Conservation (phyloP, 192 early-diverging fungal species). For the Cetraspora pellucida region DNA sequence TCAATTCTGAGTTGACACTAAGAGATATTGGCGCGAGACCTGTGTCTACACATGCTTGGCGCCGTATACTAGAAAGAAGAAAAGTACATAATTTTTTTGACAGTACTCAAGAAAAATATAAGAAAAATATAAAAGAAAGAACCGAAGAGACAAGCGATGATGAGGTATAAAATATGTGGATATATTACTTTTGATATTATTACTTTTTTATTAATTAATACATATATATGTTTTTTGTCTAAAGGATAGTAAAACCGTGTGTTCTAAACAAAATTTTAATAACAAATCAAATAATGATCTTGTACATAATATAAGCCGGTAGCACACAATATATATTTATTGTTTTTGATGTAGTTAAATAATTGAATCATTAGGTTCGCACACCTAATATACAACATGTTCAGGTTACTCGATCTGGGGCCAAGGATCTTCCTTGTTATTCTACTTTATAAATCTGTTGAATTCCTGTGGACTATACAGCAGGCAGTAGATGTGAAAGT, state of each 20-base stretch:
- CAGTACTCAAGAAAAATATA: no score
- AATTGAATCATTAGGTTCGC: neutral
- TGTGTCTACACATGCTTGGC: neutral
- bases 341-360: neutral
- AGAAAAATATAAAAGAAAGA: no score
- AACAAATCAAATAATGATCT: no score
- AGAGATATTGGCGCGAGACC: neutral
- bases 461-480: neutral
- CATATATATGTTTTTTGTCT: no score
- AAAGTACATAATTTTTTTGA: no score
- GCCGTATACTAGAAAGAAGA: neutral
- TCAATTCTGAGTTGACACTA: neutral
- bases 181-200: no score
- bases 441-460: neutral
- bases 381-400: neutral
- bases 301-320: no score
- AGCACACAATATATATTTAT: neutral
- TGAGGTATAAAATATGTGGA: no score
- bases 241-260: no score
- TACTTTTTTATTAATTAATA: no score
- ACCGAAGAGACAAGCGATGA: no score
- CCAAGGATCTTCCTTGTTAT: neutral
- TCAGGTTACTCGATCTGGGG: neutral
- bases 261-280: no score
- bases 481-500: constrained; percentile 8